These are phyloP conservation scores for Clausena lansium DNA, from an alignment of 345 rosid species.

Conservation along the genomic window DNA sequence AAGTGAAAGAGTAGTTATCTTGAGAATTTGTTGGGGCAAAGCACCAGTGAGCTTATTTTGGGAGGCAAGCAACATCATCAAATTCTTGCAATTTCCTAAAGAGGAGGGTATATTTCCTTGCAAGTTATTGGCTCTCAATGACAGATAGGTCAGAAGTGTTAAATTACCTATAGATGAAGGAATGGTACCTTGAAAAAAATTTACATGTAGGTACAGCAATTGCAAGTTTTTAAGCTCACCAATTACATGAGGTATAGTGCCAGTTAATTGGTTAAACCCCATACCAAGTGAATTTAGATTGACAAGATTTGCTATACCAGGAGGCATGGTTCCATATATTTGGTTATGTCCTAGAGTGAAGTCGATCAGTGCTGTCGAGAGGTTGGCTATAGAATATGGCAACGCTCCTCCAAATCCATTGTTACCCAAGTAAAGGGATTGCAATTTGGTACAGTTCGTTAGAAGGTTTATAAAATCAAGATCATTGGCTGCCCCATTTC, in stretches of 20 bases:
- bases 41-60: slow-evolving; percentile 12
- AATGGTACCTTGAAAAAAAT: neutral
- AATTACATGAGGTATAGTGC: slow-evolving; percentile 7
- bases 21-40: slow-evolving; percentile 13
- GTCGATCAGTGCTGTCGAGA: neutral
- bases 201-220: neutral
- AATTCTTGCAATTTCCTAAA: neutral
- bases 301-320: slow-evolving; percentile 18
- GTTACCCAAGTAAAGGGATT: rapidly evolving
- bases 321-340: slow-evolving; percentile 5
- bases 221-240: neutral
- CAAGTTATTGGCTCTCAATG: too few relatives aligned
- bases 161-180: too few relatives aligned
- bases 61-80: neutral
- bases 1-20: neutral
- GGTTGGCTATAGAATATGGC: slow-evolving; percentile 3
- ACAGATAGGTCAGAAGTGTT: too few relatives aligned
- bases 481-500: neutral
- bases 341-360: rapidly evolving
- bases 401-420: slow-evolving; percentile 15
- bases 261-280: neutral
- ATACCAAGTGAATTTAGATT: neutral
- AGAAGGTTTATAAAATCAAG: slow-evolving; percentile 12
- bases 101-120: too few relatives aligned
- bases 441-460: slow-evolving; percentile 3